phyloP scores from a whole-genome alignment of 2,329 filamentous ascomycete species.

The Coniochaeta sp. region DNA sequence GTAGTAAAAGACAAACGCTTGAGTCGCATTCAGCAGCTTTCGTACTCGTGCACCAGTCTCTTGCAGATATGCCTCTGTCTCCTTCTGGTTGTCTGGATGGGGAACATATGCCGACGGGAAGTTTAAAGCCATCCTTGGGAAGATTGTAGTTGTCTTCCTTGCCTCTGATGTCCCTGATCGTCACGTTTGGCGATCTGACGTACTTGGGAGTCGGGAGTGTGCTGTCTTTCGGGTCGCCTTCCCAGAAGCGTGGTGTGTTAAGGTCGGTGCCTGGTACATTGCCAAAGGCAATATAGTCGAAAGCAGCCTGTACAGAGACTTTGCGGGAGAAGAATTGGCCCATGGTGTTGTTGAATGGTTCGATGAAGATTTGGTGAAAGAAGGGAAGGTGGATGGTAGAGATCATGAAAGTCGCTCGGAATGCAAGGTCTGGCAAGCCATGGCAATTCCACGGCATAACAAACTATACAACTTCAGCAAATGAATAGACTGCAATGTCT shows the following conservation, averaged over 20 bases:
- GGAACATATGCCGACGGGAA: background rate
- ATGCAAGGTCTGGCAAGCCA: no score
- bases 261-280: background rate
- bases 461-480: no score
- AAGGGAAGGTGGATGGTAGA: background rate
- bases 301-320: background rate
- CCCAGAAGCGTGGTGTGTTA: conserved; percentile 3
- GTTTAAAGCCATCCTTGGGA: background rate
- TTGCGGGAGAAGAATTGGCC: background rate
- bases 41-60: background rate
- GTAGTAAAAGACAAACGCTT: conserved; percentile 3
- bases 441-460: no score
- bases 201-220: background rate
- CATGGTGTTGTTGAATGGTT: background rate
- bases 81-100: background rate
- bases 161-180: background rate
- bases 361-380: background rate
- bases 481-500: no score
- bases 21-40: background rate
- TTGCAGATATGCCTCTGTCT: background rate
- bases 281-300: background rate
- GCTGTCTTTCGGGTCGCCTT: conserved; percentile 1
- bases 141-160: background rate
- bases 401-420: no score
- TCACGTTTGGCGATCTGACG: background rate